A percentile compares a stretch with the other conserved stretches of the same genome.
These are phyloP conservation scores for Clavariopsis aquatica DNA, from an alignment of 495 filamentous ascomycete species.

Conservation along the genomic window DNA sequence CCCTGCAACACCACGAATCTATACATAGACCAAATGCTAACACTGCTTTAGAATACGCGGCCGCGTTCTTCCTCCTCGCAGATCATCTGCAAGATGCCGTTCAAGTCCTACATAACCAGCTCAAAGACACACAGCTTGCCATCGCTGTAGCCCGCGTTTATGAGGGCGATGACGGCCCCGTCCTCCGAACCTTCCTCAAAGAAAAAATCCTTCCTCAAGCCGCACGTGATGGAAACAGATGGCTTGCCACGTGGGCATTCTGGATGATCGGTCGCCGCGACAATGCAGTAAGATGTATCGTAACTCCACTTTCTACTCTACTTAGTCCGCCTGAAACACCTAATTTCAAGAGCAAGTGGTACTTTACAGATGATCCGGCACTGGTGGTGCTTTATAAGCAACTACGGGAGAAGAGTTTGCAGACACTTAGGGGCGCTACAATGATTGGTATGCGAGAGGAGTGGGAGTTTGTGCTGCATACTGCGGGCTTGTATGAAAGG, in stretches of 20 bases:
- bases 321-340: slow-evolving; percentile 62
- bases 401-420: slow-evolving; percentile 79
- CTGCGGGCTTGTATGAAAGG: slow-evolving; percentile 81
- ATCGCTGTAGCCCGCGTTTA: slow-evolving; percentile 87
- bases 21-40: too few relatives aligned
- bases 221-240: slow-evolving; percentile 78
- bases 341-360: slow-evolving; percentile 69
- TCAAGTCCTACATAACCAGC: slow-evolving; percentile 77
- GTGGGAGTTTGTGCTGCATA: slow-evolving; percentile 88
- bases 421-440: slow-evolving; percentile 79
- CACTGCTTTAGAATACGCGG: slow-evolving; percentile 70
- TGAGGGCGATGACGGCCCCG: slow-evolving; percentile 78
- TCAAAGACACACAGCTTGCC: slow-evolving; percentile 86
- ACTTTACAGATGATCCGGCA: slow-evolving; percentile 86
- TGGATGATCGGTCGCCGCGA: slow-evolving; percentile 85
- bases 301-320: slow-evolving; percentile 76
- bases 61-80: slow-evolving; percentile 91
- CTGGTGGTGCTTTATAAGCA: slow-evolving; percentile 84
- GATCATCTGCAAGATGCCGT: slow-evolving; percentile 82
- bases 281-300: slow-evolving; percentile 82
- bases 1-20: too few relatives aligned
- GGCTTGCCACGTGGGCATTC: slow-evolving; percentile 94
- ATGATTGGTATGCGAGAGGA: slow-evolving; percentile 78
- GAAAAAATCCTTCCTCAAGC: slow-evolving; percentile 80
- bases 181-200: slow-evolving; percentile 71